Base-by-base conservation (phyloP, 2,329 filamentous ascomycete genomes). In the Neoarthrinium moseri region DNA sequence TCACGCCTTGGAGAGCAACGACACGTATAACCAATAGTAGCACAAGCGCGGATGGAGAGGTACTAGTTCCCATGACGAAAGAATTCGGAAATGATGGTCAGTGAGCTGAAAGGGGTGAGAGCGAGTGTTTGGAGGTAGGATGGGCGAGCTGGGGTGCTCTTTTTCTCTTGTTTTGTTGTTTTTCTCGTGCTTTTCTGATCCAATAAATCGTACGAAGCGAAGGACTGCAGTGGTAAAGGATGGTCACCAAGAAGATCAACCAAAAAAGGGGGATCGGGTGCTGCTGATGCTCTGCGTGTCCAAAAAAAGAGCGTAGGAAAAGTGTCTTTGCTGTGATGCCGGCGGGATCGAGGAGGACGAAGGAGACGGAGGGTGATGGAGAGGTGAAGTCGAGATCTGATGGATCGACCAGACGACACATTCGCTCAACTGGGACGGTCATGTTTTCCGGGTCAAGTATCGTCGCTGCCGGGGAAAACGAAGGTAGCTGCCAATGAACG, bases 171-270 rank as follows among this genome's bases (percentile, higher is more conserved):
- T 36, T 29, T 26, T 24, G 21, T 37, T 43, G 40, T 26, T 43
- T 35, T 35, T 30, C 18, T 30, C 34, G 38, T 42, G 20, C 34
- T 38, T 22, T 32, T 23, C 12, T 39, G 34, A 45, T 39, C 41
- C 23, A 20, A 22, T 44, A 44, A 43, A 44, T 36, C 41, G 30
- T 44, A 36, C 41, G 22, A 36, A 36, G 41, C 43, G 26, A 45
- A 37, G 18, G 35, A 36, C 17, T 18, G 33, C 33, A 38, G 17
- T 6, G 18, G 35, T 38, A 38, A 38, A 21, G 35, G 35, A 45
- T 45, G 43, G 39, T 45, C 34, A 45, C 43, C 43, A 39, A 45
- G 33, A 39, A 45, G 29, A 41, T 39, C 35, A 35, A 23, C 41
- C 41, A 44, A 44, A 36, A 43, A 41, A 27, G 17, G 8, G 32